Evolutionary conservation across 2,329 filamentous ascomycete species (phyloP).

Genomic region (Basipetospora chlamydospora): DNA sequence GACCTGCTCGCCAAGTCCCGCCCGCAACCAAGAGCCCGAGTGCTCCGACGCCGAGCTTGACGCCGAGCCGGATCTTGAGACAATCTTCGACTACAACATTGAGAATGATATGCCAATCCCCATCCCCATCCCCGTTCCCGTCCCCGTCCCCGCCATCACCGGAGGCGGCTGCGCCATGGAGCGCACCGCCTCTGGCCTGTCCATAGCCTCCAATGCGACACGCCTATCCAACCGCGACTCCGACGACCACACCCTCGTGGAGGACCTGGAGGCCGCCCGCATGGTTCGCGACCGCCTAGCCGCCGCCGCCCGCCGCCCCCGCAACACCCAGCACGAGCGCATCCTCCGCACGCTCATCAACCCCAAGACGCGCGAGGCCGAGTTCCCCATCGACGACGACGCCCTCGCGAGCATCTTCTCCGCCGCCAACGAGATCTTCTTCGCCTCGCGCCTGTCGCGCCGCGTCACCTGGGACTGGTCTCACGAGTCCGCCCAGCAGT

Average conservation of each 20-base stretch:
- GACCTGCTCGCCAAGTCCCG: neutral
- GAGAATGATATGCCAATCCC: neutral
- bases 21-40: neutral
- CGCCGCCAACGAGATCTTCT: conserved; percentile 49
- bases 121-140: neutral
- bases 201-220: conserved; percentile 27
- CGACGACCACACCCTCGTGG: conserved; percentile 22
- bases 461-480: conserved; percentile 51
- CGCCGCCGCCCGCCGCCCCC: conserved; percentile 26
- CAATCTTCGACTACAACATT: neutral
- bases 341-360: conserved; percentile 44
- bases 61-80: neutral
- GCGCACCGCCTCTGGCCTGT: conserved; percentile 32
- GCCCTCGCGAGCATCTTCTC: conserved; percentile 44
- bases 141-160: neutral
- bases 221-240: neutral
- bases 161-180: conserved; percentile 21
- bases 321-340: conserved; percentile 38
- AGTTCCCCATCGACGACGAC: conserved; percentile 40
- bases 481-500: conserved; percentile 30
- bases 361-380: conserved; percentile 27
- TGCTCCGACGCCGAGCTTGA: neutral
- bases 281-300: conserved; percentile 33
- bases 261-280: conserved; percentile 32
- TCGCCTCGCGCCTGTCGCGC: conserved; percentile 37